Percentiles rank a stretch among this genome's conserved stretches.
Conservation (phyloP, 176 grass and related monocot species). For the Triticum monococcum region DNA sequence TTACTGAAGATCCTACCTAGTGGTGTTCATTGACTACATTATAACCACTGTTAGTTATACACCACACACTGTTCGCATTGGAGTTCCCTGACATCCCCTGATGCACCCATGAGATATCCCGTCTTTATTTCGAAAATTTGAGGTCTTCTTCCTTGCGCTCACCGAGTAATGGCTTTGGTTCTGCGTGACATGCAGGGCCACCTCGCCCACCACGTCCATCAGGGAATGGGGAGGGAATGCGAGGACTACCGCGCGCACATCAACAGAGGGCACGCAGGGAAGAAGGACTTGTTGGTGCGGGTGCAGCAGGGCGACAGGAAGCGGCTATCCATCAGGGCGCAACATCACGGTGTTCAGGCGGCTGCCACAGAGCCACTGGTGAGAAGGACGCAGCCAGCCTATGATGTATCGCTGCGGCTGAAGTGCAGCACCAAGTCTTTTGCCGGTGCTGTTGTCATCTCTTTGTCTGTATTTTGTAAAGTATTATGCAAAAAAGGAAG, state of each 20-base stretch:
- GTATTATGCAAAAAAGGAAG: background rate
- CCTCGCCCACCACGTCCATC: background rate
- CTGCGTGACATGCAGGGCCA: background rate
- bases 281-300: slow-evolving; percentile 57
- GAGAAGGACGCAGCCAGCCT: slow-evolving; percentile 20
- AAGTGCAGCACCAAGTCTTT: slow-evolving; percentile 31
- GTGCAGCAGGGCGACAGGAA: slow-evolving; percentile 76
- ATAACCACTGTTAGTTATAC: too few relatives aligned
- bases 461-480: background rate
- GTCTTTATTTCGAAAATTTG: background rate
- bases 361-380: background rate
- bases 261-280: slow-evolving; percentile 30
- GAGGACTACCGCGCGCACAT: slow-evolving; percentile 53
- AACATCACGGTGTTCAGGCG: slow-evolving; percentile 40
- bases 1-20: too few relatives aligned
- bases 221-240: slow-evolving; percentile 40
- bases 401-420: slow-evolving; percentile 29
- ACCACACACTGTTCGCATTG: too few relatives aligned
- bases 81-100: too few relatives aligned
- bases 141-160: background rate
- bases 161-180: background rate
- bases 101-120: background rate
- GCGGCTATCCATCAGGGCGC: slow-evolving; percentile 60
- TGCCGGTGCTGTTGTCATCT: background rate
- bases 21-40: too few relatives aligned